Conservation (phyloP, 768 basidiomycete species). For the Exidia glandulosa region DNA sequence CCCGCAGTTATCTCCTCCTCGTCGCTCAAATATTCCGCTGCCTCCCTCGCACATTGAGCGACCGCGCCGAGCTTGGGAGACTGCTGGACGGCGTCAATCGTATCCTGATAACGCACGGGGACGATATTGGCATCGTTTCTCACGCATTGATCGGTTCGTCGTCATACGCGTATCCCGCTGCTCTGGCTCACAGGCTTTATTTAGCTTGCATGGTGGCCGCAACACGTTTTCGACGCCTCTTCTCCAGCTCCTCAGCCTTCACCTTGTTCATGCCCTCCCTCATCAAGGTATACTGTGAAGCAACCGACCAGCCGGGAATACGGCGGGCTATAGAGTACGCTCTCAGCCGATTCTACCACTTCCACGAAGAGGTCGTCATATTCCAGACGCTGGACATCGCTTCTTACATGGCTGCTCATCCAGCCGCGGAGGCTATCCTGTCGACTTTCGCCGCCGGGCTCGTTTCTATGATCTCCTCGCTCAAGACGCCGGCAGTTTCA, state of each 20-base stretch:
- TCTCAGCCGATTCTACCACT: constrained; percentile 57
- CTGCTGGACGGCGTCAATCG: constrained; percentile 63
- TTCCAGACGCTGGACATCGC: constrained; percentile 62
- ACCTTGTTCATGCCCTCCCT: constrained; percentile 64
- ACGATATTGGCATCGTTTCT: constrained; percentile 67
- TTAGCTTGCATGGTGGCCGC: constrained; percentile 63
- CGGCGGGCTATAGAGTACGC: constrained; percentile 61
- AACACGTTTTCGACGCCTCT: constrained; percentile 66
- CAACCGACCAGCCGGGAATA: constrained; percentile 45
- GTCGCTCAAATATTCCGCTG: constrained; percentile 61
- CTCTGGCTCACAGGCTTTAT: constrained; percentile 3
- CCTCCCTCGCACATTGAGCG: constrained; percentile 60
- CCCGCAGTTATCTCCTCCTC: constrained; percentile 58
- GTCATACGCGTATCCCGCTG: not conserved
- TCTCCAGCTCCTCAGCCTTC: constrained; percentile 61
- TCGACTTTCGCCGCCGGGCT: constrained; percentile 44
- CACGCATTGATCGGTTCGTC: constrained; percentile 62
- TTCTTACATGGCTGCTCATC: constrained; percentile 40
- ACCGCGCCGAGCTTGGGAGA: constrained; percentile 52
- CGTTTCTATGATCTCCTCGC: constrained; percentile 47
- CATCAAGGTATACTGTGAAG: constrained; percentile 58
- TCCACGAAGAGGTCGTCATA: constrained; percentile 61
- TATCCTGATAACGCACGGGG: constrained; percentile 54
- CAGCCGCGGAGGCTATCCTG: constrained; percentile 28
- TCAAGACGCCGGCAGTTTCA: constrained; percentile 32